Conservation (phyloP, 495 filamentous ascomycete species). For the Podospora pseudocomata region DNA sequence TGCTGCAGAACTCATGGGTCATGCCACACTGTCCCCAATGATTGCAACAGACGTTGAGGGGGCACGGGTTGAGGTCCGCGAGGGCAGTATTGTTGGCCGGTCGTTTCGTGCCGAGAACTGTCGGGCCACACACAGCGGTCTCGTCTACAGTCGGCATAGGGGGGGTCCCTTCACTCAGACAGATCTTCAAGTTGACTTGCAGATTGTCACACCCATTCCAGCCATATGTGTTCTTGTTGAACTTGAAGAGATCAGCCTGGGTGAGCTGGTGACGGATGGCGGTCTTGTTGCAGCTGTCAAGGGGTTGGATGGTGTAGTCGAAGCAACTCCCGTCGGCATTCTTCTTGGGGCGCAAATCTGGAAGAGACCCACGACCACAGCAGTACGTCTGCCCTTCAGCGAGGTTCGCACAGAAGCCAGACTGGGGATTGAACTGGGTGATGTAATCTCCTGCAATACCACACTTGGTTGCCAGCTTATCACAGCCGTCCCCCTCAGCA, state of each 20-base stretch:
- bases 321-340: conserved; percentile 37
- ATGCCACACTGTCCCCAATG: conserved; percentile 49
- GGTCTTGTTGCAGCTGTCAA: conserved; percentile 28
- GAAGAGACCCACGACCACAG: background rate
- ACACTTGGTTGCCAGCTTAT: conserved; percentile 36
- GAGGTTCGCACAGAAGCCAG: background rate
- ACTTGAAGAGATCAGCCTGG: conserved; percentile 27
- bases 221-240: conserved; percentile 42
- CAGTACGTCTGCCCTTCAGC: background rate
- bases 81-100: conserved; percentile 18
- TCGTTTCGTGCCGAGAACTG: conserved; percentile 8
- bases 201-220: conserved; percentile 40
- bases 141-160: conserved; percentile 35
- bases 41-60: conserved; percentile 37
- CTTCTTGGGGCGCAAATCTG: conserved; percentile 30
- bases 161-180: conserved; percentile 38
- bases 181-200: conserved; percentile 30
- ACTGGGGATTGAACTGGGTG: background rate
- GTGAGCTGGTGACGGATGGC: conserved; percentile 25
- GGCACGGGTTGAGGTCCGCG: conserved; percentile 32
- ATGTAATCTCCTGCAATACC: conserved; percentile 22
- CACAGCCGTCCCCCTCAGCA: conserved; percentile 35
- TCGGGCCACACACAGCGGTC: conserved; percentile 44
- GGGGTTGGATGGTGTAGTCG: conserved; percentile 23
- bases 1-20: conserved; percentile 43